Evolutionary conservation across 2,329 filamentous ascomycete species (phyloP).

Genomic region (Diaporthe longicolla): DNA sequence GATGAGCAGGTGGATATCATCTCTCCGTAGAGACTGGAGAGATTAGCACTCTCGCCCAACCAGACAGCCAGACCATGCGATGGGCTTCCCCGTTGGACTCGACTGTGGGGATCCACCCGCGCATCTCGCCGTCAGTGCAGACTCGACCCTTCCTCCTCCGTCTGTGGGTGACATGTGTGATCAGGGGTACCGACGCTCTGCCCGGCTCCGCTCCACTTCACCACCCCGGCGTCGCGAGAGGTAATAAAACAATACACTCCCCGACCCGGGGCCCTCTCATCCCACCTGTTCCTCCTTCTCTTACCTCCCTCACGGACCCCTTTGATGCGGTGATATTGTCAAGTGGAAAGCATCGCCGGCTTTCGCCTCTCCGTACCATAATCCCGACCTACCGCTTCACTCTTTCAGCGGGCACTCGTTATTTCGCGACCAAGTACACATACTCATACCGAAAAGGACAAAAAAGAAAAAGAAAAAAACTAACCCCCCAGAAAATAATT

Average conservation of each 20-base stretch:
- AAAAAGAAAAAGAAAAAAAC: constrained; percentile 48
- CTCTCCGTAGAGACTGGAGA: constrained; percentile 15
- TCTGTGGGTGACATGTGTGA: constrained; percentile 32
- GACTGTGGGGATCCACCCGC: constrained; percentile 33
- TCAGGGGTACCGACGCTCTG: constrained; percentile 37
- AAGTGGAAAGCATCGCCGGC: constrained; percentile 62
- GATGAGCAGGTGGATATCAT: constrained; percentile 32
- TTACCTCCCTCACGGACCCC: constrained; percentile 58
- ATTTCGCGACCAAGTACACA: constrained; percentile 33
- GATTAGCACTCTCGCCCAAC: constrained; percentile 31
- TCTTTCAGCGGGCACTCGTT: constrained; percentile 90
- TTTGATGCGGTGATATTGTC: constrained; percentile 66
- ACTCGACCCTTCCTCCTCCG: constrained; percentile 6
- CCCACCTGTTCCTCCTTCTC: constrained; percentile 53
- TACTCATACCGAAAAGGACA: constrained; percentile 45
- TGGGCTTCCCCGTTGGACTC: constrained; percentile 31
- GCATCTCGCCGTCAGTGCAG: constrained; percentile 35
- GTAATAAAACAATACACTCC: constrained; percentile 59
- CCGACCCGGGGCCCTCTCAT: constrained; percentile 49
- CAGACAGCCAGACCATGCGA: constrained; percentile 8
- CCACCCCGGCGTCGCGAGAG: constrained; percentile 42
- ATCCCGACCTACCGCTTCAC: constrained; percentile 78
- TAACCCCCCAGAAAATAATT: constrained; percentile 45
- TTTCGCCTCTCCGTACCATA: constrained; percentile 64
- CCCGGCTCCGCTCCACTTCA: constrained; percentile 26